Conservation (phyloP, 2,329 filamentous ascomycete species). For the Microdochium bolleyi region DNA sequence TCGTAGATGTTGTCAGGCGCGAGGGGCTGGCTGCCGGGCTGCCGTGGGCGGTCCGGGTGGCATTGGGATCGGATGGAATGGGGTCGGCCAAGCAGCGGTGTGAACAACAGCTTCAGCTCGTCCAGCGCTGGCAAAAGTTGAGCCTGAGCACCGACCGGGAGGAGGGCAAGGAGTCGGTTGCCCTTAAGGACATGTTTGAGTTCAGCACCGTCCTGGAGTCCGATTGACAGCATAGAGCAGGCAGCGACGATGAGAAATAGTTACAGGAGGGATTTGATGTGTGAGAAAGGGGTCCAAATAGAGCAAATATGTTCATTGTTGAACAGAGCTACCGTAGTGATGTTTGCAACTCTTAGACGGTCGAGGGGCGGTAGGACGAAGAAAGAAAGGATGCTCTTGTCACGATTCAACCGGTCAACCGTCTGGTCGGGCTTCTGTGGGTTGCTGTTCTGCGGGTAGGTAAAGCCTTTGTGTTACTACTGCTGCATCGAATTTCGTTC, state of each 20-base stretch:
- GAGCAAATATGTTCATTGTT: not conserved
- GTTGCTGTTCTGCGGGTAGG: too few relatives aligned
- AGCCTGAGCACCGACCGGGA: not conserved
- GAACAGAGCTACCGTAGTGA: not conserved
- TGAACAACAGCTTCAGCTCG: slow-evolving; percentile 10
- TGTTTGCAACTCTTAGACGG: not conserved
- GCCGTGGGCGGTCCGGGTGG: slow-evolving; percentile 15
- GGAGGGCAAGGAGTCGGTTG: not conserved
- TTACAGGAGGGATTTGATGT: not conserved
- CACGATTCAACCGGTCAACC: too few relatives aligned
- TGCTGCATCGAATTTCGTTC: too few relatives aligned
- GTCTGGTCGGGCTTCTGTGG: too few relatives aligned
- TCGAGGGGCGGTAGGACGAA: too few relatives aligned
- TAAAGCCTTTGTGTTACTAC: too few relatives aligned
- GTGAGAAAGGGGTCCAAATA: not conserved
- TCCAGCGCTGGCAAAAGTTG: slow-evolving; percentile 12
- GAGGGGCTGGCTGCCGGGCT: slow-evolving; percentile 15
- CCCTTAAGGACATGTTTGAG: not conserved
- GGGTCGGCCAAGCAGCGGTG: slow-evolving; percentile 12
- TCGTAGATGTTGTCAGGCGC: slow-evolving; percentile 18
- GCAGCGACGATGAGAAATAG: not conserved
- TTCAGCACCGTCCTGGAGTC: not conserved
- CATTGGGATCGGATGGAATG: slow-evolving; percentile 21
- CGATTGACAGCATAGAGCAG: not conserved
- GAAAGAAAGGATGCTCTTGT: not conserved